These are phyloP conservation scores for Leccinum subgranulosum DNA, from an alignment of 768 basidiomycete species.

Conservation along the genomic window DNA sequence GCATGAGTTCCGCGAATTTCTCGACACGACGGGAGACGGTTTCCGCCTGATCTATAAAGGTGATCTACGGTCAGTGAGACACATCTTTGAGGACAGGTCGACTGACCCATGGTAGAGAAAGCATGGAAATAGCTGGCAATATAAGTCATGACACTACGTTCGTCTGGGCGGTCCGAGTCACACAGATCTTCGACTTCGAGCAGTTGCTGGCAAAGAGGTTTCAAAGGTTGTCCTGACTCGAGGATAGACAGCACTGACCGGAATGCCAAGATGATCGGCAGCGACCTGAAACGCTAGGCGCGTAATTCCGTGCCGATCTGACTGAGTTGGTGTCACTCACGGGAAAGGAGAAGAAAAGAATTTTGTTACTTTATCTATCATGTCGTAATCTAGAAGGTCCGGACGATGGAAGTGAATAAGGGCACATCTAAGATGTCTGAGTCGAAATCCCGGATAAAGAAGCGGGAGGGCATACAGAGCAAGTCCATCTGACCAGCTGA, in stretches of 20 bases:
- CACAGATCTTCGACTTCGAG: slow-evolving; percentile 96
- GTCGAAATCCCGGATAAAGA: neutral
- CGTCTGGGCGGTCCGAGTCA: slow-evolving; percentile 84
- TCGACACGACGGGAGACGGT: slow-evolving; percentile 91
- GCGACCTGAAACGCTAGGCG: slow-evolving; percentile 85
- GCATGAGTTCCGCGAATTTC: slow-evolving; percentile 95
- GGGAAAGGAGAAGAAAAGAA: neutral
- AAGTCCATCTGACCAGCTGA: slow-evolving; percentile 92
- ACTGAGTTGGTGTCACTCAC: slow-evolving; percentile 38
- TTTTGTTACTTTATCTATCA: slow-evolving; percentile 69
- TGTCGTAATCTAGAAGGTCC: slow-evolving; percentile 87
- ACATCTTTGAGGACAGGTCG: neutral
- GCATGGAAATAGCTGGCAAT: slow-evolving; percentile 98
- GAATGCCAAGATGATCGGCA: slow-evolving; percentile 84
- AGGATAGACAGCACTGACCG: slow-evolving; percentile 50
- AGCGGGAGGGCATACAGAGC: slow-evolving; percentile 63
- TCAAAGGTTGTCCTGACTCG: neutral
- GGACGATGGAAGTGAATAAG: slow-evolving; percentile 97
- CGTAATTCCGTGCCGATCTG: slow-evolving; percentile 80
- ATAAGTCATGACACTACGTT: slow-evolving; percentile 97
- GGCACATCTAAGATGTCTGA: slow-evolving; percentile 69
- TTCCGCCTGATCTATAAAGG: slow-evolving; percentile 78
- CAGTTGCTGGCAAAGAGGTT: slow-evolving; percentile 59
- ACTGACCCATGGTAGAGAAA: slow-evolving; percentile 91
- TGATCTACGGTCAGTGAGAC: neutral